These are phyloP conservation scores for Baorangia bicolor DNA, from an alignment of 768 basidiomycete species.

Conservation along the genomic window DNA sequence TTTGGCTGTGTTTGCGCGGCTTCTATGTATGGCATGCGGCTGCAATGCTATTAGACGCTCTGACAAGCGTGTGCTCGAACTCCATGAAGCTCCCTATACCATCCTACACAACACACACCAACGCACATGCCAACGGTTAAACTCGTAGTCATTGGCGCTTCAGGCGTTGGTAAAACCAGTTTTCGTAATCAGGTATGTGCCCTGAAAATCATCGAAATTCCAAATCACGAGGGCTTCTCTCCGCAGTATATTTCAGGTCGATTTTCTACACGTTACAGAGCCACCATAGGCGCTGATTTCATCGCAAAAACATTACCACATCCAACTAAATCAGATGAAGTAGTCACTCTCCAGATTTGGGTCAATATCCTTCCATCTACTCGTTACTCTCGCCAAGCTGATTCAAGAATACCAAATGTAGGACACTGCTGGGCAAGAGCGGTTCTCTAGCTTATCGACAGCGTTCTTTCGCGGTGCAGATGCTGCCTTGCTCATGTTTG, in stretches of 20 bases:
- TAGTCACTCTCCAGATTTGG: constrained; percentile 71
- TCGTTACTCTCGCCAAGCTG: background rate
- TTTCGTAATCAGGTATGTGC: constrained; percentile 65
- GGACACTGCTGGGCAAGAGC: constrained; percentile 88
- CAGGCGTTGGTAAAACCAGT: constrained; percentile 85
- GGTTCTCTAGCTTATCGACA: constrained; percentile 77
- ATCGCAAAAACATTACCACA: constrained; percentile 73
- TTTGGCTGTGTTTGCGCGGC: constrained; percentile 20
- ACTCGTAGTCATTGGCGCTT: constrained; percentile 77
- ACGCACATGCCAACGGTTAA: constrained; percentile 68
- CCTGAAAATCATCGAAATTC: background rate
- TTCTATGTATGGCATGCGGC: constrained; percentile 12
- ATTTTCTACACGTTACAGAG: constrained; percentile 75
- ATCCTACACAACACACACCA: constrained; percentile 6
- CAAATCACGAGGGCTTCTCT: background rate
- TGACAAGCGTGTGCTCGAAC: constrained; percentile 2
- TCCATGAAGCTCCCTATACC: constrained; percentile 19
- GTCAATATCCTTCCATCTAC: constrained; percentile 32
- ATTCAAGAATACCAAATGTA: constrained; percentile 27
- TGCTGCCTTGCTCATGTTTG: constrained; percentile 79
- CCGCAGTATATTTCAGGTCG: constrained; percentile 72
- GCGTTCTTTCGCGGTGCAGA: constrained; percentile 88
- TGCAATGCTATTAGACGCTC: background rate
- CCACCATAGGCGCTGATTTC: constrained; percentile 90
- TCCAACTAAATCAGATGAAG: constrained; percentile 50